Percentiles rank a stretch among this genome's conserved stretches.
These are phyloP conservation scores for Hordeum marinum DNA, from an alignment of 176 grass and related monocot genomes.

Conservation along the genomic window DNA sequence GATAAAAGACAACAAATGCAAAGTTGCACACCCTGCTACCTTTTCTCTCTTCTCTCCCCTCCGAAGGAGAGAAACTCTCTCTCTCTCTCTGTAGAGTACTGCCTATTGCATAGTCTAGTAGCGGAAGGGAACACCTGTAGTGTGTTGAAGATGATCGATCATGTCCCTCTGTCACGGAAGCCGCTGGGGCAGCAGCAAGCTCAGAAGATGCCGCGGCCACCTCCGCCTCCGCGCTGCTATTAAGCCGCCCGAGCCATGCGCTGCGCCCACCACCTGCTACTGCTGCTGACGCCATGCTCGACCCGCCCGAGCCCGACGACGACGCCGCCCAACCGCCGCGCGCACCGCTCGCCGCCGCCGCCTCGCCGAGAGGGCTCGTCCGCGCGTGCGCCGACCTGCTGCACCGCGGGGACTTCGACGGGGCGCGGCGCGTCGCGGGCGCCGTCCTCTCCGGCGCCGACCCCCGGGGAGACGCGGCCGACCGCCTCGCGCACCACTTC, in stretches of 20 bases:
- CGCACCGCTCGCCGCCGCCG: background rate
- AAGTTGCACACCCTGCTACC: slow-evolving; percentile 20
- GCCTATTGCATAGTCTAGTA: slow-evolving; percentile 23
- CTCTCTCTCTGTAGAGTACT: background rate
- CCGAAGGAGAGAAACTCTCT: slow-evolving; percentile 18
- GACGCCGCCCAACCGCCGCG: background rate
- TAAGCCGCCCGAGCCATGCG: slow-evolving; percentile 41
- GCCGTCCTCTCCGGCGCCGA: slow-evolving; percentile 30
- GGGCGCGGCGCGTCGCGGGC: slow-evolving; percentile 23
- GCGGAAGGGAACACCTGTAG: slow-evolving; percentile 15
- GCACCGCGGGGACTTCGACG: slow-evolving; percentile 51
- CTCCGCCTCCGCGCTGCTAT: slow-evolving; percentile 20
- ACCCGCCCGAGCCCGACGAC: background rate
- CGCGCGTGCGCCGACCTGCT: slow-evolving; percentile 54
- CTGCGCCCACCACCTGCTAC: background rate
- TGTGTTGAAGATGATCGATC: slow-evolving; percentile 61
- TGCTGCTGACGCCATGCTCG: slow-evolving; percentile 44
- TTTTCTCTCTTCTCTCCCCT: slow-evolving; percentile 24
- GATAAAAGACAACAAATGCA: slow-evolving; percentile 53
- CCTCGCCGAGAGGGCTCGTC: slow-evolving; percentile 40
- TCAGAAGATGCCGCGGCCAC: slow-evolving; percentile 6
- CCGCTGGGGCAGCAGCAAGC: slow-evolving; percentile 35
- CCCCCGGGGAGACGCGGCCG: slow-evolving; percentile 56
- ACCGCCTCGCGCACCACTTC: slow-evolving; percentile 75
- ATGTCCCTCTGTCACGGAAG: slow-evolving; percentile 85